Conservation (phyloP, 208 protist species). For the Trypanosoma lewisi region DNA sequence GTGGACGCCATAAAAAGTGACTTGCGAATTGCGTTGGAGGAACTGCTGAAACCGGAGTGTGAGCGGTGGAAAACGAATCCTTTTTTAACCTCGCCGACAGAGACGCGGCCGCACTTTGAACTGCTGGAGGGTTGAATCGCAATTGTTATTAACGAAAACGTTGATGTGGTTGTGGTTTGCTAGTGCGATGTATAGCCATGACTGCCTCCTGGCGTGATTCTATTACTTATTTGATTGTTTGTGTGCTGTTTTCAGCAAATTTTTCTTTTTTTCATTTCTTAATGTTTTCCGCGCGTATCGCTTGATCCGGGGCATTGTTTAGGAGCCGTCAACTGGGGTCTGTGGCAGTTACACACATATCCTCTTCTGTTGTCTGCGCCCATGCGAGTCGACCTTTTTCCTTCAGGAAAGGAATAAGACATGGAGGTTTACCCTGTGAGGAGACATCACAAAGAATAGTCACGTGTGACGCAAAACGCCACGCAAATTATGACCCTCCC, state of each 20-base stretch:
- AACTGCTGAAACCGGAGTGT: constrained; percentile 31
- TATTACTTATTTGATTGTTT: neutral
- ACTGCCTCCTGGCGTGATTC: no score
- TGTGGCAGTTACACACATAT: neutral
- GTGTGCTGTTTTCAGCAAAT: no score
- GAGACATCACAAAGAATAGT: neutral
- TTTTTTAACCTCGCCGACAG: constrained; percentile 30
- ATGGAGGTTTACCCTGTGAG: neutral
- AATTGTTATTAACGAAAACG: no score
- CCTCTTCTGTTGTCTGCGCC: no score
- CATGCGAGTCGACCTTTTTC: neutral
- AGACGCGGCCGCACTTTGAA: constrained; percentile 9
- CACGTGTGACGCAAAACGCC: constrained; percentile 2
- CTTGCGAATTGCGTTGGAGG: constrained; percentile 31
- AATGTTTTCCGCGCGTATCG: neutral
- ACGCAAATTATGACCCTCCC: neutral
- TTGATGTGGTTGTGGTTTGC: no score
- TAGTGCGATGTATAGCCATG: no score
- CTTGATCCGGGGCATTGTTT: no score
- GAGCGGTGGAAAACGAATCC: constrained; percentile 25
- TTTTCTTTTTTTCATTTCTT: constrained; percentile 10
- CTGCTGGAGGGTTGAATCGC: neutral
- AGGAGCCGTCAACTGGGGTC: no score
- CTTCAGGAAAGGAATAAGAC: neutral
- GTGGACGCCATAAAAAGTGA: constrained; percentile 80